phyloP scores from a whole-genome alignment of 2,329 filamentous ascomycete species.

The Cladorrhinum sp. region DNA sequence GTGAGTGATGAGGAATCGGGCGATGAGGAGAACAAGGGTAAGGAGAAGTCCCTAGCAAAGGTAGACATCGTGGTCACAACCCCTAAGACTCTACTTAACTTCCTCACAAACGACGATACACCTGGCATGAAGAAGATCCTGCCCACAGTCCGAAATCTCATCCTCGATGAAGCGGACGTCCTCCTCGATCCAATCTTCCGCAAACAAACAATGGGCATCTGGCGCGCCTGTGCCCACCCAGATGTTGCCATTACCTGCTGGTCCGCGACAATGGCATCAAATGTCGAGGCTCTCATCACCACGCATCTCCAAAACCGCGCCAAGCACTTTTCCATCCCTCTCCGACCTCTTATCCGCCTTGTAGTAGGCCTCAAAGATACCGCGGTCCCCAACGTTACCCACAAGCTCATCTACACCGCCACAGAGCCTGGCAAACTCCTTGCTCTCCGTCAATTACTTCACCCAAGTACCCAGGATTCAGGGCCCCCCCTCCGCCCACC shows the following conservation, averaged over 20 bases:
- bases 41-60: constrained; percentile 56
- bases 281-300: constrained; percentile 74
- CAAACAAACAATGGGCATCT: constrained; percentile 81
- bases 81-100: constrained; percentile 73
- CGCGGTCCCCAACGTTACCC: constrained; percentile 85
- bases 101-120: constrained; percentile 47
- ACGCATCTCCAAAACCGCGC: constrained; percentile 62
- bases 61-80: constrained; percentile 80
- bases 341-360: constrained; percentile 67
- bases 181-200: constrained; percentile 88
- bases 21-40: constrained; percentile 18
- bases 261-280: constrained; percentile 97
- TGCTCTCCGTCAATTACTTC: constrained; percentile 83
- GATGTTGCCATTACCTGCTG: constrained; percentile 77
- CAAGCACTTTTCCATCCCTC: constrained; percentile 42
- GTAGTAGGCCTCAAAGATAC: constrained; percentile 97
- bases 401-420: constrained; percentile 86
- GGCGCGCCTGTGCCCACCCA: constrained; percentile 71
- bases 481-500: constrained; percentile 71
- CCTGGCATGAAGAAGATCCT: constrained; percentile 51
- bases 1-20: constrained; percentile 13
- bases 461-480: constrained; percentile 60
- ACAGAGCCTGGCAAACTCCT: constrained; percentile 93
- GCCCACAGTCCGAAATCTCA: constrained; percentile 67
- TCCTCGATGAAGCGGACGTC: constrained; percentile 94